Evolutionary conservation across 1,284 basidiomycete genomes (phyloP), one percentile per base, ranked within the genome.

Genomic region (Amylostereum chailletii): DNA sequence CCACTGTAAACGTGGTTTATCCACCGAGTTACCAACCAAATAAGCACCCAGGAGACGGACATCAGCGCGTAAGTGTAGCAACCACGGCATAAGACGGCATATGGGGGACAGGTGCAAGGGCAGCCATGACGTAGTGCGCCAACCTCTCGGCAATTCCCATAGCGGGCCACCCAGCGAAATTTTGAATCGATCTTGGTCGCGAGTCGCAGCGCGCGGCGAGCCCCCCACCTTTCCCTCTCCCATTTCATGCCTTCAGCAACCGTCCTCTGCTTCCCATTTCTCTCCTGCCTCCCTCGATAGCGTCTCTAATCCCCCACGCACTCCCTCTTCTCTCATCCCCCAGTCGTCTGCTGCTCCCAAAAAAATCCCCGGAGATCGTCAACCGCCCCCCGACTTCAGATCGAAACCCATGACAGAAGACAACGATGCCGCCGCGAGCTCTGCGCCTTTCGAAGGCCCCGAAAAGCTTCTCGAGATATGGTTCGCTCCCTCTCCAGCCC

Each of bases 381-480:
- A 19, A 19, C 19, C 19, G 19, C 19, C 19, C 19, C 19, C 19
- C 19, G 19, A 19, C 19, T 19, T 19, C 19, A 19, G 19, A 19
- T 19, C 19, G 19, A 34, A 39, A 55, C 47, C 53, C 48, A 69
- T 70, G 69, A 61, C 65, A 57, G 50, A 64, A 48, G 67, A 70
- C 53, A 58, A 61, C 54, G 53, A 61, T 48, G 62, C 69, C 51
- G 62, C 64, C 48, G 60, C 67, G 34, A 48, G 30, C 46, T 70
- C 71, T 45, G 72, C 78, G 42, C 85, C 84, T 26, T 91, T 89
- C 59, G 88, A 90, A 64, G 88, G 87, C 38, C 91, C 95, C 52
- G 96, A 99, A 72, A 99, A 99, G 70, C 81, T 98, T 40, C 81
- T 99, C 49, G 96, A 99, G 71, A 83, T 99, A 50, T 99, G 96